Conservation (phyloP, 164 flowering plant species). For the Sextonia rubra region DNA sequence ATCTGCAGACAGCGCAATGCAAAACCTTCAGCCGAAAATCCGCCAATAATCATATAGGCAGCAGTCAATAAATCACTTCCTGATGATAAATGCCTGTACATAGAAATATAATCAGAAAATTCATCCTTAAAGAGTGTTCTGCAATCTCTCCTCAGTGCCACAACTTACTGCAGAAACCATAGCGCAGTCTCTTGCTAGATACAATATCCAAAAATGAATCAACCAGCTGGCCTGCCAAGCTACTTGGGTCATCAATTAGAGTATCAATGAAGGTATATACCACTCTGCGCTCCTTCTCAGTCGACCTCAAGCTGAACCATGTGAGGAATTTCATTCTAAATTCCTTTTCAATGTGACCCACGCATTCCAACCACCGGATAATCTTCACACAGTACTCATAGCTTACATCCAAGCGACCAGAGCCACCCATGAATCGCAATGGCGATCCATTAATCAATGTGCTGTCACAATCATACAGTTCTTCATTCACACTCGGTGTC, state of each 20-base stretch:
- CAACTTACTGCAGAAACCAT: slow-evolving; percentile 66
- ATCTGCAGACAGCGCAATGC: neutral
- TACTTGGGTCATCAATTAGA: slow-evolving; percentile 71
- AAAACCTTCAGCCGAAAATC: neutral
- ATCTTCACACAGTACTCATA: slow-evolving; percentile 89
- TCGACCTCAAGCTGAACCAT: slow-evolving; percentile 92
- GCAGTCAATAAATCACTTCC: neutral
- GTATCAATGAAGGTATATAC: slow-evolving; percentile 81
- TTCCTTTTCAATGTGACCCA: slow-evolving; percentile 71
- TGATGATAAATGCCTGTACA: slow-evolving; percentile 19
- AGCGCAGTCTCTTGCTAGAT: slow-evolving; percentile 60
- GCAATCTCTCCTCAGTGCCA: slow-evolving; percentile 37
- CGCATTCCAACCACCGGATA: slow-evolving; percentile 81
- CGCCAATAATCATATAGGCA: neutral
- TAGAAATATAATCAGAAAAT: neutral
- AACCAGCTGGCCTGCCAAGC: slow-evolving; percentile 85
- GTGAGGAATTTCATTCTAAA: slow-evolving; percentile 85
- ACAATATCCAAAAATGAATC: slow-evolving; percentile 80
- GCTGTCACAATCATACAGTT: slow-evolving; percentile 78
- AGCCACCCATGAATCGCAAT: slow-evolving; percentile 28
- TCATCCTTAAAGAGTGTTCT: neutral
- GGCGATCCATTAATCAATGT: slow-evolving; percentile 74
- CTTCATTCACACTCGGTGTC: slow-evolving; percentile 39
- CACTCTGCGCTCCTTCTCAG: slow-evolving; percentile 83
- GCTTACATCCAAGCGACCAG: slow-evolving; percentile 54